Evolutionary conservation across 371 early-diverging fungal genomes (phyloP).

Genomic region (Mucor circinelloides): DNA sequence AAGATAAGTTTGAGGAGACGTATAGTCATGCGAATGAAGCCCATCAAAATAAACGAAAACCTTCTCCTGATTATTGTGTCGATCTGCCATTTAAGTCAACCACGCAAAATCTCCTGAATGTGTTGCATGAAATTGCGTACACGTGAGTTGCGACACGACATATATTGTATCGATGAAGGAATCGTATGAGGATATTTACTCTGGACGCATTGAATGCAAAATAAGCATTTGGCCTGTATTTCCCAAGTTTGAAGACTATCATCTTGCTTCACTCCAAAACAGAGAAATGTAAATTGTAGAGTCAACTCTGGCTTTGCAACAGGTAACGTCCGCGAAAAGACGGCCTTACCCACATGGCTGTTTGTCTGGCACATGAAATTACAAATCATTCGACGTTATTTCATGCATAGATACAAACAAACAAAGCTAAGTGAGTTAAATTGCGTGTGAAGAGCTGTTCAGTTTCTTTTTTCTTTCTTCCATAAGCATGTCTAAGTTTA

Average conservation of each 20-base stretch:
- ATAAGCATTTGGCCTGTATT: no score
- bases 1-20: background rate
- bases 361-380: background rate
- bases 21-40: background rate
- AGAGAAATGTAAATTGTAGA: no score
- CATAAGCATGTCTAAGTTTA: conserved; percentile 30
- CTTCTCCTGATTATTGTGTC: background rate
- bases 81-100: background rate
- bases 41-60: background rate
- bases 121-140: background rate
- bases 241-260: no score
- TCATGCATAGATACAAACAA: background rate
- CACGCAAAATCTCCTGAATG: background rate
- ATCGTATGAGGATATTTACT: no score
- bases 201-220: no score
- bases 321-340: no score
- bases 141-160: no score
- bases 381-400: background rate
- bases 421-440: background rate
- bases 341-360: background rate
- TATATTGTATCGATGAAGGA: no score
- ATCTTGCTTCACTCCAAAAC: no score
- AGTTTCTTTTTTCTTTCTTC: background rate
- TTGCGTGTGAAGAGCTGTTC: no score
- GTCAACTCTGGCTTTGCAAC: no score